Evolutionary conservation across 352 stramenopile genomes (phyloP), one percentile per base, ranked within the genome.

Genomic region (Phytophthora vignae): DNA sequence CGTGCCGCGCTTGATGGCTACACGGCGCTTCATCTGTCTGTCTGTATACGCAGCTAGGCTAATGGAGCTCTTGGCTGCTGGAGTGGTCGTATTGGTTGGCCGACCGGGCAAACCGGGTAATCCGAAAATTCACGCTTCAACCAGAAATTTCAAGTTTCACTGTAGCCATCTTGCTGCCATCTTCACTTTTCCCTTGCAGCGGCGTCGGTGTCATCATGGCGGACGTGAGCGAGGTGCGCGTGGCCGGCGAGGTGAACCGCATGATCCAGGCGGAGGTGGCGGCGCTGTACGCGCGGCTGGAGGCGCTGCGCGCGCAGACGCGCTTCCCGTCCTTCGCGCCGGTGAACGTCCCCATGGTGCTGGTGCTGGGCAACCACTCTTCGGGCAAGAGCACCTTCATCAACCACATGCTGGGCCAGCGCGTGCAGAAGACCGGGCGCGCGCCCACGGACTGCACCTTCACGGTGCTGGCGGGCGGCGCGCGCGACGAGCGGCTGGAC

Each of bases 341-440:
- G 0, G 89, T 96, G 42, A 93, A 92, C 64, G 64, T 91, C 5
- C 89, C 89, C 38, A 95, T 95, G 88, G 87, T 96, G 60, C 66
- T 96, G 48, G 87, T 96, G 46, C 69, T 96, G 69, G 89, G 89
- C 58, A 96, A 96, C 62, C 89, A 96, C 68, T 95, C 87, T 62
- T 94, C 86, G 3, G 89, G 89, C 27, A 96, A 96, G 70, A 91
- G 81, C 67, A 96, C 89, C 7, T 95, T 96, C 63, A 96, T 96
- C 73, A 96, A 96, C 69, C 79, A 96, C 78, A 95, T 96, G 87
- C 76, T 96, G 52, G 77, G 83, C 19, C 86, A 93, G 55, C 76
- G 89, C 36, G 85, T 96, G 25, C 89, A 96, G 63, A 96, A 96
- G 82, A 94, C 89, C 1, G 86, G 82, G 52, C 82, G 89, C 15